A percentile compares a stretch with the other conserved stretches of the same genome.
Evolutionary conservation across 1,284 basidiomycete genomes (phyloP).

Genomic region (Apiotrichum porosum): DNA sequence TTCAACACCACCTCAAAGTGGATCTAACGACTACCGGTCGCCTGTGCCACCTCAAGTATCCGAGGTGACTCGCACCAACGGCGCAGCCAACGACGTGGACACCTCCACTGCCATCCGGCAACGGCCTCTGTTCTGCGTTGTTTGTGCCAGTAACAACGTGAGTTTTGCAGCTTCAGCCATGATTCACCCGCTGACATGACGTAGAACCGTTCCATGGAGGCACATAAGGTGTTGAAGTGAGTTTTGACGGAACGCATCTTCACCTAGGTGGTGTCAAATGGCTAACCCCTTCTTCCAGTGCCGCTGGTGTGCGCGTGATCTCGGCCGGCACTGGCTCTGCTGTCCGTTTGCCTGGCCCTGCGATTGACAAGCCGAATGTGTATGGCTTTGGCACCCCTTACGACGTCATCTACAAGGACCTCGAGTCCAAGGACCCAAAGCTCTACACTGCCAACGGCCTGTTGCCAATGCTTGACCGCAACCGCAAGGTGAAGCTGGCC

Average conservation of each 20-base stretch:
- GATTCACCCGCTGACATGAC: constrained; percentile 13
- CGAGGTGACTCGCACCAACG: constrained; percentile 1
- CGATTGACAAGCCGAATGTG: constrained; percentile 96
- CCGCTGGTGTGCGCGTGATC: constrained; percentile 84
- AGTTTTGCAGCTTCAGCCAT: constrained; percentile 30
- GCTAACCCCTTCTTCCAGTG: constrained; percentile 44
- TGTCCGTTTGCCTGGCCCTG: constrained; percentile 89
- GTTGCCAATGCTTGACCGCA: constrained; percentile 96
- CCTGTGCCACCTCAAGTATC: not conserved
- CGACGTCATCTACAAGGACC: constrained; percentile 88
- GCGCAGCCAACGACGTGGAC: constrained; percentile 9
- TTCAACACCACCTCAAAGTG: no score
- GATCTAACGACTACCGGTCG: no score
- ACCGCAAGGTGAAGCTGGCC: constrained; percentile 83
- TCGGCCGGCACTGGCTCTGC: constrained; percentile 96
- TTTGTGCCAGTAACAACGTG: constrained; percentile 96
- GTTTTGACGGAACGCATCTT: no score
- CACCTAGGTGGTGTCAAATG: no score
- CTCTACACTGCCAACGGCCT: constrained; percentile 95
- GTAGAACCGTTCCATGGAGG: constrained; percentile 99
- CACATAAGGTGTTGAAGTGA: constrained; percentile 82
- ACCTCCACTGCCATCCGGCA: constrained; percentile 16
- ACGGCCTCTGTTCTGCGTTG: constrained; percentile 87
- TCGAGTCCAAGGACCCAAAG: constrained; percentile 76
- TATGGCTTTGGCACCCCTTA: constrained; percentile 99